A percentile compares a stretch with the other conserved stretches of the same genome.
Conservation (phyloP, 1,139 yeast genomes). For the Debaryomyces udenii region DNA sequence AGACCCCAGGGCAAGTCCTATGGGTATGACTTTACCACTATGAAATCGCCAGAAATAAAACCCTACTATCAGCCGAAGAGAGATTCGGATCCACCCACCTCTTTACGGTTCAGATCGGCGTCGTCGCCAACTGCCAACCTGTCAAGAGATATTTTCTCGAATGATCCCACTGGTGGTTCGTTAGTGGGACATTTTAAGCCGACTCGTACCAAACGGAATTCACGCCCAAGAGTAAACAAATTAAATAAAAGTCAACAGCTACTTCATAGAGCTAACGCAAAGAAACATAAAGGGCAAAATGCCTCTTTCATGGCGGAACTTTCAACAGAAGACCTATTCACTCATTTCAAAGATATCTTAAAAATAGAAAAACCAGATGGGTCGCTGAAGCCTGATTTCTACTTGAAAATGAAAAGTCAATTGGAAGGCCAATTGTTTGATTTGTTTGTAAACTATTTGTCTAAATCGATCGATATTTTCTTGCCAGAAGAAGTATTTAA, state of each 20-base stretch:
- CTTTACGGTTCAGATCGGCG: not conserved
- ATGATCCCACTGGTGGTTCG: not conserved
- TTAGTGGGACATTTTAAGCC: slow-evolving; percentile 32
- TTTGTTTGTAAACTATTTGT: slow-evolving; percentile 33
- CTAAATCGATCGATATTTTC: slow-evolving; percentile 36
- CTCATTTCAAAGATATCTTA: slow-evolving; percentile 29
- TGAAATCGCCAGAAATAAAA: not conserved
- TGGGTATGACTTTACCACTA: not conserved
- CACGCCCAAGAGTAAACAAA: slow-evolving; percentile 41
- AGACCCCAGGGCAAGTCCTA: not conserved
- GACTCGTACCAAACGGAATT: slow-evolving; percentile 38
- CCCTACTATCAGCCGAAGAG: too few species aligned
- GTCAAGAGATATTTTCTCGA: not conserved
- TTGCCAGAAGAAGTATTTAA: slow-evolving; percentile 33
- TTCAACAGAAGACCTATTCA: slow-evolving; percentile 29
- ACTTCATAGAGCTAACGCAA: slow-evolving; percentile 1
- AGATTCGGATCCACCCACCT: slow-evolving; percentile 2
- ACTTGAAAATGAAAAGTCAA: slow-evolving; percentile 23
- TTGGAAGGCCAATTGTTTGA: slow-evolving; percentile 37
- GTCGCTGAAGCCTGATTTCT: slow-evolving; percentile 13
- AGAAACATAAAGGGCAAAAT: slow-evolving; percentile 7
- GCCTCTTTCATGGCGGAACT: slow-evolving; percentile 22
- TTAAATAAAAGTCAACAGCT: slow-evolving; percentile 19
- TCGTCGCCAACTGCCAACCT: not conserved
- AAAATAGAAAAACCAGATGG: slow-evolving; percentile 19